Percentiles rank a stretch among this genome's conserved stretches.
Evolutionary conservation across 495 filamentous ascomycete species (phyloP).

Genomic region (Tuber aestivum): DNA sequence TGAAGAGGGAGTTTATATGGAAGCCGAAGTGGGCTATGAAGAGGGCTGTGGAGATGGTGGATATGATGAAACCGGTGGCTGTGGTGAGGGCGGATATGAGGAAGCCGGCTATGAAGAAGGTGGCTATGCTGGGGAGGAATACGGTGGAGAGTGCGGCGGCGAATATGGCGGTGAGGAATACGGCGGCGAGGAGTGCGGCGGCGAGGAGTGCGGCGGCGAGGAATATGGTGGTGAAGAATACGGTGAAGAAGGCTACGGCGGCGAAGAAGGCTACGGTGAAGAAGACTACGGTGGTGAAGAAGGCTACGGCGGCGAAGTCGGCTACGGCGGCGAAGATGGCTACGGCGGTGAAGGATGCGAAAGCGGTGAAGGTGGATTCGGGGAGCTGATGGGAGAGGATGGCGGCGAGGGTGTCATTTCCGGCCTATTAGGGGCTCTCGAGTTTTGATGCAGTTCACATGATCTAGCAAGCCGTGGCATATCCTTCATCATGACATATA

Average conservation of each 20-base stretch:
- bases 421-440: background rate
- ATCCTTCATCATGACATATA: background rate
- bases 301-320: slow-evolving; percentile 5
- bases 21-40: background rate
- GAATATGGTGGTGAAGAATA: slow-evolving; percentile 18
- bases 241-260: background rate
- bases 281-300: slow-evolving; percentile 19
- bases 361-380: slow-evolving; percentile 7
- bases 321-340: slow-evolving; percentile 9
- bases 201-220: slow-evolving; percentile 7
- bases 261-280: slow-evolving; percentile 4
- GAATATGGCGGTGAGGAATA: slow-evolving; percentile 4
- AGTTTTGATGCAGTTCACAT: background rate
- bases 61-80: background rate
- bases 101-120: slow-evolving; percentile 14
- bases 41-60: background rate
- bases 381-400: background rate
- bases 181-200: slow-evolving; percentile 10
- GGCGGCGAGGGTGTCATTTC: background rate
- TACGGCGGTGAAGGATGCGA: slow-evolving; percentile 3
- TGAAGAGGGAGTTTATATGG: background rate
- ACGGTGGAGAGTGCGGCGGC: slow-evolving; percentile 5
- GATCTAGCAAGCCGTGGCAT: background rate
- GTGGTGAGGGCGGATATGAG: slow-evolving; percentile 4
- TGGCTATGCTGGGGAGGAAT: slow-evolving; percentile 14